These are phyloP conservation scores for Ophiostoma sp. DNA, from an alignment of 2,329 filamentous ascomycete genomes.

Conservation along the genomic window DNA sequence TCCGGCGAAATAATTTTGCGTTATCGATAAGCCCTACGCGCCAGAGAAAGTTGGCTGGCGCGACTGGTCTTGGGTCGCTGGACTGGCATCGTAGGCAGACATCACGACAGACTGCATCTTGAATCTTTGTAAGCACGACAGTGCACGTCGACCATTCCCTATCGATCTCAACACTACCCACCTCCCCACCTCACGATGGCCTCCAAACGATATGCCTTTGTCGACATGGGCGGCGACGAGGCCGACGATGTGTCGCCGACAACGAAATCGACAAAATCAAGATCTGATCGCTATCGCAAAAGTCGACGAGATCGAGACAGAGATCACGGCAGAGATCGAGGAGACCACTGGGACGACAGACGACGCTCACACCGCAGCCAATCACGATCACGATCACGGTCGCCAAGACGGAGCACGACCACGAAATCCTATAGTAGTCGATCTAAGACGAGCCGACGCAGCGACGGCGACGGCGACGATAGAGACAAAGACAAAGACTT, in stretches of 20 bases:
- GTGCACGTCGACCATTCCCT: background rate
- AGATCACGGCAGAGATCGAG: conserved; percentile 46
- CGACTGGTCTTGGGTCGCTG: background rate
- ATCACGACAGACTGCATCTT: background rate
- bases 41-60: background rate
- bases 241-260: conserved; percentile 35
- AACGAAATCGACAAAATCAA: conserved; percentile 28
- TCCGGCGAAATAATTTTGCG: conserved; percentile 27
- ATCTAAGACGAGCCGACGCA: conserved; percentile 43
- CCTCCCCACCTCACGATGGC: conserved; percentile 32
- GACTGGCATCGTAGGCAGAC: background rate
- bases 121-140: background rate
- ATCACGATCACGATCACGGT: conserved; percentile 32
- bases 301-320: conserved; percentile 44
- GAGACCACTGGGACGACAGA: conserved; percentile 20
- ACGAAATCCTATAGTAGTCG: conserved; percentile 43
- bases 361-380: conserved; percentile 33
- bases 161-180: background rate
- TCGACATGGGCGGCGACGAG: conserved; percentile 66
- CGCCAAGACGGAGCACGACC: conserved; percentile 24
- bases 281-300: conserved; percentile 41
- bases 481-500: conserved; percentile 51
- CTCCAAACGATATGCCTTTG: conserved; percentile 64
- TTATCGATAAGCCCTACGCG: conserved; percentile 26
- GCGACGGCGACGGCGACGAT: conserved; percentile 44